Base-by-base conservation (phyloP, 495 filamentous ascomycete species). In the Apodospora peruviana region DNA sequence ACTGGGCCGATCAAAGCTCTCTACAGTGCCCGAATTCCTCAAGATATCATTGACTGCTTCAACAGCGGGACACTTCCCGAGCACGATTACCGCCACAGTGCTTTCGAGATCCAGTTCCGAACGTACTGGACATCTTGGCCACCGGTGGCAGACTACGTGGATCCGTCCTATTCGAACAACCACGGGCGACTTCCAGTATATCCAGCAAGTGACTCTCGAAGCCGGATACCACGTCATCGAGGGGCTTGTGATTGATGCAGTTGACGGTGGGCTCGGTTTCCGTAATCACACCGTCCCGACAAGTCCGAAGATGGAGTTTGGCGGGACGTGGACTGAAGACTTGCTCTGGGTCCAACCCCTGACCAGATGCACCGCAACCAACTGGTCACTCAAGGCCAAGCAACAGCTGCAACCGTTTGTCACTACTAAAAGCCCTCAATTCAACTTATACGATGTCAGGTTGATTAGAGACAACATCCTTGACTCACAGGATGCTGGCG, bases 41-140 rank as follows among this genome's bases (percentile, higher is more conserved):
- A 29, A n/a, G 34, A 45, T 18, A 45, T 45, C 42, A 45, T 25
- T 25, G 42, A 45, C 4, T 45, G 42, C 20, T 45, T 45, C 23
- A 34, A 25, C 25, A 45, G 42, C 25, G 23, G 42, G 3, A 32
- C 24, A 2, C 17, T 18, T 5, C 7, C 42, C 23, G 23, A 10
- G 1, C 23, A 25, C 7, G 42, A 45, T 22, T 22, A 32, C 5
- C 42, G 42, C 2, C 34, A 23, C 11, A 45, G 42, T 25, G 29
- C 25, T 23, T 45, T 45, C 25, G 23, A 45, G 5, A 45, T 45
- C n/a, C 22, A 45, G 14, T 45, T 45, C 34, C 42, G 42, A 12
- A 23, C n/a, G 18, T 45, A 32, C 25, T 29, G 11, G 32, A 1
- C 4, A 8, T 5, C 2, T 18, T 5, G 20, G 22, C 1, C 14